Evolutionary conservation across 1,284 basidiomycete genomes (phyloP).

Genomic region (Ceratobasidium theobromae): DNA sequence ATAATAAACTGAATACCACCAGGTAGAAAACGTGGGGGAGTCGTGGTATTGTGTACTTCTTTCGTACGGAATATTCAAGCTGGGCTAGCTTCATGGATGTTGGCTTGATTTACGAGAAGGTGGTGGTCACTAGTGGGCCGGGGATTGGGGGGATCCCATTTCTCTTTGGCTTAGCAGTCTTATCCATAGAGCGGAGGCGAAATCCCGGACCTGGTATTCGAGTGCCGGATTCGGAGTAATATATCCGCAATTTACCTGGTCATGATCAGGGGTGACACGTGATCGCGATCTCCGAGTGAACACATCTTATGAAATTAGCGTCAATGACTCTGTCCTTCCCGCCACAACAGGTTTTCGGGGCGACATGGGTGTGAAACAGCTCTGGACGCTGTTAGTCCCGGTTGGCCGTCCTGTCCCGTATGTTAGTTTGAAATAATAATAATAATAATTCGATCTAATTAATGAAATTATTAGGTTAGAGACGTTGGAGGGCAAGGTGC

Average conservation of each 20-base stretch:
- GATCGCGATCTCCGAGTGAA: too few species aligned
- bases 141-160: too few species aligned
- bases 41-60: conserved; percentile 11
- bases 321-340: background rate
- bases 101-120: too few species aligned
- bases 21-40: conserved; percentile 12
- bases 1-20: background rate
- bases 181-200: too few species aligned
- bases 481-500: conserved; percentile 83
- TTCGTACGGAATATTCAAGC: background rate
- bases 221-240: too few species aligned
- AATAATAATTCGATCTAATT: background rate
- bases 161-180: too few species aligned
- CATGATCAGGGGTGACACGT: too few species aligned
- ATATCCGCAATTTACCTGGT: too few species aligned
- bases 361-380: conserved; percentile 89
- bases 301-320: too few species aligned
- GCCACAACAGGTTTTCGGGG: background rate
- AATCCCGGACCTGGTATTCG: too few species aligned
- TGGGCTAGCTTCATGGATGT: background rate
- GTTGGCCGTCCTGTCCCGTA: conserved; percentile 88
- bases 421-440: conserved; percentile 40
- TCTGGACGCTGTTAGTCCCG: conserved; percentile 89
- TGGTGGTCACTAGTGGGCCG: too few species aligned
- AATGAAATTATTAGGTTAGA: conserved; percentile 62